Conservation (phyloP, 345 rosid genomes). For the Firmiana major region DNA sequence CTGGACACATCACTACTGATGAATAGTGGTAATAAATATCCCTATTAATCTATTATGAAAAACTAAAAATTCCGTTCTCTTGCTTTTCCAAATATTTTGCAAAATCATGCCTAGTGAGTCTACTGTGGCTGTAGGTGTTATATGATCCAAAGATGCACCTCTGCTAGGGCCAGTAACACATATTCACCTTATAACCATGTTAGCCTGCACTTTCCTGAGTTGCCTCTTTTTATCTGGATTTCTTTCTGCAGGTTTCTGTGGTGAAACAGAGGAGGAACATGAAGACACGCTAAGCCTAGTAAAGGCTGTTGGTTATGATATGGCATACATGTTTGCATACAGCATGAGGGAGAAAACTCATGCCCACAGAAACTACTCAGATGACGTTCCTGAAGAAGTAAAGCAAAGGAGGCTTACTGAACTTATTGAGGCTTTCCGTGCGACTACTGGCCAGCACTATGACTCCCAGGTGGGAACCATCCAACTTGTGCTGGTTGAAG, state of each 20-base stretch:
- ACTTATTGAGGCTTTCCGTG: conserved; percentile 75
- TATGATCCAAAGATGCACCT: neutral
- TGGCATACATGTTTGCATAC: conserved; percentile 99
- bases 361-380: conserved; percentile 73
- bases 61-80: neutral
- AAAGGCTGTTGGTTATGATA: conserved; percentile 73
- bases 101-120: neutral
- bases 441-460: conserved; percentile 69
- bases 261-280: conserved; percentile 93
- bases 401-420: conserved; percentile 86
- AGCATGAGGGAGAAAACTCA: conserved; percentile 97
- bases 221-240: conserved; percentile 1
- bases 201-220: neutral
- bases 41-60: neutral
- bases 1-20: neutral
- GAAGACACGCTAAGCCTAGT: conserved; percentile 65
- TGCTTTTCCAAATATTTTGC: neutral
- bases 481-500: conserved; percentile 83
- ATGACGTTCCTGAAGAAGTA: conserved; percentile 79
- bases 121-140: conserved; percentile 3
- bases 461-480: conserved; percentile 68
- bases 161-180: neutral
- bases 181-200: neutral
- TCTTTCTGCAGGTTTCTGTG: conserved; percentile 68
- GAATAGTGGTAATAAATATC: neutral